Base-by-base conservation (phyloP, 176 grass and related monocot species). In the Bothriochloa decipiens region DNA sequence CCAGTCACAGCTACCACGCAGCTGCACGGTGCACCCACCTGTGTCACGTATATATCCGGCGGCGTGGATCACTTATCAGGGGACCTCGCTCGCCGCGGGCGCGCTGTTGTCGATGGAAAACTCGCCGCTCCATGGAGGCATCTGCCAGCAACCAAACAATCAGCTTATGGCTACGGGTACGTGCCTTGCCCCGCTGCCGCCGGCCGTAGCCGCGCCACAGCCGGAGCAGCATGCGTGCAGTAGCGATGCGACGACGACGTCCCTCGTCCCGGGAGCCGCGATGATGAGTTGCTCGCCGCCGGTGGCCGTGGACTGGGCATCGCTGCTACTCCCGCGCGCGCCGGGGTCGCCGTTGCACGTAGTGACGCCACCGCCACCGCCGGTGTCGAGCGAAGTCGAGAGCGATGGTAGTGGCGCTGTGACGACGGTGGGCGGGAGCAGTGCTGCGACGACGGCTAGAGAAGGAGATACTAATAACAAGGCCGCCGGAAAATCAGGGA, bases 1-100 rank as follows among this genome's bases (percentile, higher is more conserved):
- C 74, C 85, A 70, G 74, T 86, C 86, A 79, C 83, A 87, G 67
- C 83, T 85, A 94, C 76, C 41, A 20, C 42, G 46, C 71, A 76
- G 70, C 75, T 72, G 23, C 74, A 66, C 79, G 0, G 47, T 25
- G 68, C 16, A 8, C 49, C 67, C 47, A 41, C 58, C n/a, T 58
- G 26, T 9, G 7, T 9, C 1, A 25, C 12, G 15, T 91, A 92
- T 90, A 90, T 71, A 88, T 80, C 37, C 11, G 50, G 35, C 39
- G 12, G 1, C 22, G 6, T 36, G 5, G 35, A n/a, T 55, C 88
- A 36, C 84, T 1, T 41, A 32, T 42, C 53, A 25, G 33, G 29
- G 55, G 79, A 69, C 23, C 3, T 15, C 42, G 5, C n/a, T 63
- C 55, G 52, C 40, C 72, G 28, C 4, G 7, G 26, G 6, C 11